phyloP scores from a whole-genome alignment of 345 rosid species.

The Aegle marmelos region DNA sequence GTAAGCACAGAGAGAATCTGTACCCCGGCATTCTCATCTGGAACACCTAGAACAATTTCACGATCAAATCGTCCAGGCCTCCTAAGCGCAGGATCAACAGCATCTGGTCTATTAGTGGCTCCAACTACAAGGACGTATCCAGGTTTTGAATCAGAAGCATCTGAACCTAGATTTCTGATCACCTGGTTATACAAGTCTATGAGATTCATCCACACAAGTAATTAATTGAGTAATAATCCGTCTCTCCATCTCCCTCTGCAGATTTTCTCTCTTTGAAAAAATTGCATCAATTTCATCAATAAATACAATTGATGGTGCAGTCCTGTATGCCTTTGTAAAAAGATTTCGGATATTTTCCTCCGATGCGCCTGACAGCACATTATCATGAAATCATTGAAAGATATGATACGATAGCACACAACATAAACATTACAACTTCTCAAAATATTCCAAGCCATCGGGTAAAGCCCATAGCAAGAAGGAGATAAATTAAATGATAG shows the following conservation, averaged over 20 bases:
- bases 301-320: slow-evolving; percentile 85
- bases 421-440: neutral
- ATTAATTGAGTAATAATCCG: slow-evolving; percentile 87
- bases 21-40: slow-evolving; percentile 75
- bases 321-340: slow-evolving; percentile 71
- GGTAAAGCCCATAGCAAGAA: neutral
- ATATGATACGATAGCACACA: neutral
- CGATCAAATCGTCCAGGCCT: slow-evolving; percentile 93
- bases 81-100: slow-evolving; percentile 85
- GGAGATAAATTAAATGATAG: neutral
- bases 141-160: slow-evolving; percentile 30
- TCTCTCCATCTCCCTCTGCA: slow-evolving; percentile 88
- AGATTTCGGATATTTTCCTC: slow-evolving; percentile 86
- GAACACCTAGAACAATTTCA: slow-evolving; percentile 79
- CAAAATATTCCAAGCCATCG: neutral
- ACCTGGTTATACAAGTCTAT: slow-evolving; percentile 32
- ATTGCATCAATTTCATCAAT: slow-evolving; percentile 96
- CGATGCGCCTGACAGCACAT: slow-evolving; percentile 57
- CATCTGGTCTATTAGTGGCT: slow-evolving; percentile 94
- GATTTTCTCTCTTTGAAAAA: slow-evolving; percentile 85
- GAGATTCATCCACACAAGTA: slow-evolving; percentile 91
- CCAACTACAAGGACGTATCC: slow-evolving; percentile 87
- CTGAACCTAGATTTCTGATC: slow-evolving; percentile 30
- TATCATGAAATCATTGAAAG: neutral
- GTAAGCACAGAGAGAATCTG: slow-evolving; percentile 76